These are phyloP conservation scores for Debaryomyces maramus DNA, from an alignment of 805 yeast species.

Conservation along the genomic window DNA sequence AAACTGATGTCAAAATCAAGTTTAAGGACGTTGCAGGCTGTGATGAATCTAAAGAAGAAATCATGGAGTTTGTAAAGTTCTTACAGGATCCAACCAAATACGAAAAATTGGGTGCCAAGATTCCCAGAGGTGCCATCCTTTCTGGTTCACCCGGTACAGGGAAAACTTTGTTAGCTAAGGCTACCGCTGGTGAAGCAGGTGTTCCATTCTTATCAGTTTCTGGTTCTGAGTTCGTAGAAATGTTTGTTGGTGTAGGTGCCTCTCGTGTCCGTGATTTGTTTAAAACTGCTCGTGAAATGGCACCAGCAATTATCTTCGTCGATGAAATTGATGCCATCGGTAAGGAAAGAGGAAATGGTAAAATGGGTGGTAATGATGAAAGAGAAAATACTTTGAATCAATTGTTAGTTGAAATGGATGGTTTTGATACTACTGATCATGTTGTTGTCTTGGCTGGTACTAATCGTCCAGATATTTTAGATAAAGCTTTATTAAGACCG, in stretches of 20 bases:
- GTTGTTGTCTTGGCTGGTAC: slow-evolving; percentile 95
- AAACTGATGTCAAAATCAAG: slow-evolving; percentile 75
- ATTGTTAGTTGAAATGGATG: slow-evolving; percentile 93
- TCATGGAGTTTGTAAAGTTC: slow-evolving; percentile 91
- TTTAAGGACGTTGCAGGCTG: slow-evolving; percentile 94
- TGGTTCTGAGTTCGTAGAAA: slow-evolving; percentile 94
- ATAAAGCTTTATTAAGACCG: slow-evolving; percentile 87
- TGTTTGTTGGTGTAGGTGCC: slow-evolving; percentile 97
- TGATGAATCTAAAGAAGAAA: slow-evolving; percentile 91
- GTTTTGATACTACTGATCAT: slow-evolving; percentile 83
- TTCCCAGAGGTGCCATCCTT: slow-evolving; percentile 91
- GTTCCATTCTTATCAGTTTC: slow-evolving; percentile 91
- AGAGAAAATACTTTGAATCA: slow-evolving; percentile 92
- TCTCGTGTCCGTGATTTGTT: slow-evolving; percentile 91
- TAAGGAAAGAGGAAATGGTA: slow-evolving; percentile 72
- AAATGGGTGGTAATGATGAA: slow-evolving; percentile 85
- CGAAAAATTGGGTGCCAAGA: slow-evolving; percentile 87
- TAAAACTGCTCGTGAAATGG: slow-evolving; percentile 83
- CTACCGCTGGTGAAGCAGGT: slow-evolving; percentile 96
- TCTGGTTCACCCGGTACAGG: slow-evolving; percentile 98
- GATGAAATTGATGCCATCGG: slow-evolving; percentile 98
- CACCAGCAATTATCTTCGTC: slow-evolving; percentile 87
- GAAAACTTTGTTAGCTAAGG: slow-evolving; percentile 88
- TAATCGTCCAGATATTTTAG: slow-evolving; percentile 87
- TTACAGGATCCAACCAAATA: slow-evolving; percentile 82